phyloP scores from a whole-genome alignment of 129 eudicot species.

The Tagetes erecta region DNA sequence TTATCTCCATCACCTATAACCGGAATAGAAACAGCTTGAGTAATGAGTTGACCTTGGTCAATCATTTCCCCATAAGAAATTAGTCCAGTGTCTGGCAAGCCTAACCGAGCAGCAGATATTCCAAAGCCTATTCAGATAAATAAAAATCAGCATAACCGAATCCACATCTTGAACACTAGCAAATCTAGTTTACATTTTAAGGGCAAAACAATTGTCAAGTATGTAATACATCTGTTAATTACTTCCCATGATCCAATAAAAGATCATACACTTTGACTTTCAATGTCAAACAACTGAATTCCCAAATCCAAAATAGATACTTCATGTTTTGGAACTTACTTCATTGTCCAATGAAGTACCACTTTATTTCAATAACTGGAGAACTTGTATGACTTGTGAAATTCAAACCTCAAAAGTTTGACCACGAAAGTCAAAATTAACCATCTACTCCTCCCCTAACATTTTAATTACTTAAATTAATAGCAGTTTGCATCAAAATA shows the following conservation, averaged over 20 bases:
- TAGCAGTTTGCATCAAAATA: background rate
- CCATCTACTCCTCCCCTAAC: background rate
- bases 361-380: background rate
- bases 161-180: background rate
- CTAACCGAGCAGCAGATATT: conserved; percentile 89
- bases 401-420: background rate
- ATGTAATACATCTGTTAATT: background rate
- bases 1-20: conserved; percentile 95
- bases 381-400: background rate
- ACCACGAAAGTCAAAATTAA: background rate
- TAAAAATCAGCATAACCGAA: background rate
- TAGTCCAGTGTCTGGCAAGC: conserved; percentile 85
- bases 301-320: background rate
- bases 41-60: conserved; percentile 78
- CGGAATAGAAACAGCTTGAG: conserved; percentile 84
- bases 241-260: background rate
- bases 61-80: conserved; percentile 96
- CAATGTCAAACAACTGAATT: background rate
- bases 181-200: background rate
- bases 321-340: background rate
- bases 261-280: background rate
- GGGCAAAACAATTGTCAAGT: background rate
- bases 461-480: background rate
- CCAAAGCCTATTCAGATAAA: conserved; percentile 60
- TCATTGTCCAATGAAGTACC: background rate